Evolutionary conservation across 1,139 yeast species (phyloP).

Genomic region (Hemisphaericaspora subhashii): DNA sequence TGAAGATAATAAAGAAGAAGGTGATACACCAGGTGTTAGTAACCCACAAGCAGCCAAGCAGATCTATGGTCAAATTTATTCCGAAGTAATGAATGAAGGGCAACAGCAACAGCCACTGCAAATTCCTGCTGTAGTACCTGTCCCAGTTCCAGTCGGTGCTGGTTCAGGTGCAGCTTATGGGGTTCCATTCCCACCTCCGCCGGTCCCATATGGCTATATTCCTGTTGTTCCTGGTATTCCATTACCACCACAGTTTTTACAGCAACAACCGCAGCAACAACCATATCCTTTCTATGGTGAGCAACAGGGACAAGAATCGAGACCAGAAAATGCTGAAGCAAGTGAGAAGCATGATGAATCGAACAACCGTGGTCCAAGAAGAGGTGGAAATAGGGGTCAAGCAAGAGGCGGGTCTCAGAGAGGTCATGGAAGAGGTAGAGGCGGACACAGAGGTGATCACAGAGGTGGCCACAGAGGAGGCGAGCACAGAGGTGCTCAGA

Average conservation of each 20-base stretch:
- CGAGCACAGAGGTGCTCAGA: conserved; percentile 26
- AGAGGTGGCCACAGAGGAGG: conserved; percentile 19
- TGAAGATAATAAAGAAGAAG: conserved; percentile 16
- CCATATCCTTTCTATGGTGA: conserved; percentile 1
- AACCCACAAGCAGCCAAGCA: conserved; percentile 46
- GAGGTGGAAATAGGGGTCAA: conserved; percentile 22
- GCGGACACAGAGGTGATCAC: not conserved
- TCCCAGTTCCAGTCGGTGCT: conserved; percentile 2
- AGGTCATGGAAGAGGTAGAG: conserved; percentile 31
- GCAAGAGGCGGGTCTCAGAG: conserved; percentile 18
- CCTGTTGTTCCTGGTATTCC: conserved; percentile 25
- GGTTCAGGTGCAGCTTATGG: conserved; percentile 10
- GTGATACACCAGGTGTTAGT: conserved; percentile 21
- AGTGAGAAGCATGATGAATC: not conserved
- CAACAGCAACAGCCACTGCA: conserved; percentile 1
- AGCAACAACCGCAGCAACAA: conserved; percentile 18
- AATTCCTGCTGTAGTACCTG: not conserved
- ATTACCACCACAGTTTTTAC: conserved; percentile 35
- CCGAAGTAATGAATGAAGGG: conserved; percentile 44
- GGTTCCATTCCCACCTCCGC: conserved; percentile 17
- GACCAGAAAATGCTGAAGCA: not conserved
- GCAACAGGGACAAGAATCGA: not conserved
- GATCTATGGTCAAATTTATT: conserved; percentile 50
- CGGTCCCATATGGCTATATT: conserved; percentile 11
- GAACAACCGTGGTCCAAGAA: conserved; percentile 2